Conservation (phyloP, 2,329 filamentous ascomycete genomes). For the Fusarium chuoi region DNA sequence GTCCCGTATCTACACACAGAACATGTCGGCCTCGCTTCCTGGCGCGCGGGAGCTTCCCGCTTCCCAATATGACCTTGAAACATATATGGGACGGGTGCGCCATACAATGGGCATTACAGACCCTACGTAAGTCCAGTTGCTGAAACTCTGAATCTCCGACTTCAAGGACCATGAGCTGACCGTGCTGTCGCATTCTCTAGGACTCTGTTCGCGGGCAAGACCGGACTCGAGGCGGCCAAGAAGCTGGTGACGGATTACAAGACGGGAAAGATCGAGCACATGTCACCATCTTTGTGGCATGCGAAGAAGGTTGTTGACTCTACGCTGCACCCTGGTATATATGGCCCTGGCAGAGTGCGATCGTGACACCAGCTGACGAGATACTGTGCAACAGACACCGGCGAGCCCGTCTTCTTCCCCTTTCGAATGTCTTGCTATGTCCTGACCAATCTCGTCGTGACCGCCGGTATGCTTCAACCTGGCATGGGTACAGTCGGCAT, state of each 20-base stretch:
- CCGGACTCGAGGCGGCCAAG: slow-evolving; percentile 88
- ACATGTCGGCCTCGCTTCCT: slow-evolving; percentile 73
- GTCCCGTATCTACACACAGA: slow-evolving; percentile 16
- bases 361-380: slow-evolving; percentile 20
- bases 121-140: slow-evolving; percentile 78
- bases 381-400: slow-evolving; percentile 76
- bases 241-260: slow-evolving; percentile 85
- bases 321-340: slow-evolving; percentile 89
- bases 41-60: slow-evolving; percentile 83
- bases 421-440: slow-evolving; percentile 99
- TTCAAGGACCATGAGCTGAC: slow-evolving; percentile 9
- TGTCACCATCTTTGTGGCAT: slow-evolving; percentile 92
- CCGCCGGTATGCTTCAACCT: slow-evolving; percentile 95
- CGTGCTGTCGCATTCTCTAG: slow-evolving; percentile 58
- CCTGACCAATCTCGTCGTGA: slow-evolving; percentile 92
- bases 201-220: slow-evolving; percentile 82
- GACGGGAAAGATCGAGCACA: slow-evolving; percentile 78
- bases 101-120: slow-evolving; percentile 92
- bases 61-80: slow-evolving; percentile 91
- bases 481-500: slow-evolving; percentile 84
- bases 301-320: slow-evolving; percentile 98
- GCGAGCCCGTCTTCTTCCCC: slow-evolving; percentile 88
- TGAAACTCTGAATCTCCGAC: background rate
- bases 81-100: slow-evolving; percentile 93
- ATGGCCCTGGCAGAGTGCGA: background rate